Percentiles rank a stretch among this genome's conserved stretches.
Evolutionary conservation across 2,329 filamentous ascomycete species (phyloP).

Genomic region (Neonectria neomacrospora): DNA sequence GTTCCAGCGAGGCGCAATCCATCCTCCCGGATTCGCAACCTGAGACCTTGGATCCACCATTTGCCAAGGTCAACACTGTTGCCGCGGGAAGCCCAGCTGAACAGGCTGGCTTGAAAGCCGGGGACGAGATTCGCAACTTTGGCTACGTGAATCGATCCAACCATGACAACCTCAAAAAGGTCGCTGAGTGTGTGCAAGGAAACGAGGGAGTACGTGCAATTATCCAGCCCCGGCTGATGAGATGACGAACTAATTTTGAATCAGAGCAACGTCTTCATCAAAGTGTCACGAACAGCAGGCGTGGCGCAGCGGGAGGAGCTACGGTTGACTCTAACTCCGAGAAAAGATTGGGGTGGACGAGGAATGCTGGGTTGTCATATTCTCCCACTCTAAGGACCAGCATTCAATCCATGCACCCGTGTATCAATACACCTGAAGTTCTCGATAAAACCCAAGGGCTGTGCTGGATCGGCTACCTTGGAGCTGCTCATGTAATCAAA

Average conservation of each 20-base stretch:
- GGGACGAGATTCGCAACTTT: constrained; percentile 86
- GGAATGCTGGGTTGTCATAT: constrained; percentile 93
- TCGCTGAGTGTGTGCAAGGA: constrained; percentile 89
- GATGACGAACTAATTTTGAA: constrained; percentile 38
- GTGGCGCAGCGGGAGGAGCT: constrained; percentile 64
- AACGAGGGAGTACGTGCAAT: constrained; percentile 82
- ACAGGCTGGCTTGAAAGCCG: constrained; percentile 79
- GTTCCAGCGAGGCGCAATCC: constrained; percentile 41
- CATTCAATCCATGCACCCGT: background rate
- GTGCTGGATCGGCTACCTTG: background rate
- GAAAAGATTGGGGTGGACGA: constrained; percentile 87
- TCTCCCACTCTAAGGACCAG: constrained; percentile 71
- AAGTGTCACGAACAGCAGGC: constrained; percentile 63
- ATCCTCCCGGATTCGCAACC: constrained; percentile 48
- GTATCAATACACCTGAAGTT: background rate
- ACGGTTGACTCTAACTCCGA: constrained; percentile 78
- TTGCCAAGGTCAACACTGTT: constrained; percentile 91
- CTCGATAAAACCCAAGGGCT: background rate
- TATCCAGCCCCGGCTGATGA: background rate
- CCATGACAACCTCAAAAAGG: constrained; percentile 84
- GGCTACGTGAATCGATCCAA: constrained; percentile 86
- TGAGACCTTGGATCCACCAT: constrained; percentile 55
- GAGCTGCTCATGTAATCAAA: background rate
- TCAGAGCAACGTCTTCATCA: constrained; percentile 77
- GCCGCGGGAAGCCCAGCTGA: constrained; percentile 83